Evolutionary conservation across 2,329 filamentous ascomycete species (phyloP).

Genomic region (Penicillium sp.): DNA sequence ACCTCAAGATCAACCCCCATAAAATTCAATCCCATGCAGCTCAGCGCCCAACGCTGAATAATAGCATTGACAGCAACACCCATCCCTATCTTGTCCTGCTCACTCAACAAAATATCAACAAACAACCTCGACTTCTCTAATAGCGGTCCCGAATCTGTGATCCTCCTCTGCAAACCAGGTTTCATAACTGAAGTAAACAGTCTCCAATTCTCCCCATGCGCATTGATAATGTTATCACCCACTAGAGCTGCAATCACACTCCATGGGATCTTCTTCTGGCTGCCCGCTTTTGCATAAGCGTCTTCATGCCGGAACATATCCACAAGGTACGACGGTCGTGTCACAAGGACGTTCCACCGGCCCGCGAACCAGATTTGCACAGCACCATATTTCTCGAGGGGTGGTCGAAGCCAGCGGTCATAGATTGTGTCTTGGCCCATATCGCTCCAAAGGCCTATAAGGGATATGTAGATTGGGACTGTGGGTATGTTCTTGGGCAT

Average conservation of each 20-base stretch:
- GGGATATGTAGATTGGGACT: conserved; percentile 28
- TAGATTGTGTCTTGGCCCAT: conserved; percentile 28
- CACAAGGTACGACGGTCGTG: conserved; percentile 45
- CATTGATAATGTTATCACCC: conserved; percentile 45
- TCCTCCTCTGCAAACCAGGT: conserved; percentile 35
- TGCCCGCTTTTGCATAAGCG: conserved; percentile 41
- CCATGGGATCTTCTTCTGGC: conserved; percentile 44
- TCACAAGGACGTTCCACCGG: conserved; percentile 52
- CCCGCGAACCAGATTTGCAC: conserved; percentile 53
- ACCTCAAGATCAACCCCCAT: conserved; percentile 29
- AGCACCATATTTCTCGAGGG: conserved; percentile 38
- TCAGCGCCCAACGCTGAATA: conserved; percentile 29
- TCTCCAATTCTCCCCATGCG: conserved; percentile 39
- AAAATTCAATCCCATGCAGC: conserved; percentile 28
- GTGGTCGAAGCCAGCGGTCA: conserved; percentile 24
- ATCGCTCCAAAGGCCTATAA: conserved; percentile 26
- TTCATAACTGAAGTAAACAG: conserved; percentile 39
- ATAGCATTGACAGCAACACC: conserved; percentile 23
- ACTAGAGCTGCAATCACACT: conserved; percentile 41
- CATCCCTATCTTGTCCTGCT: conserved; percentile 10
- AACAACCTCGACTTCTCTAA: conserved; percentile 25
- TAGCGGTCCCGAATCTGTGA: conserved; percentile 24
- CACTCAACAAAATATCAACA: conserved; percentile 23
- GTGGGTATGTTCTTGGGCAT: conserved; percentile 23
- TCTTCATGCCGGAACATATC: conserved; percentile 39